Evolutionary conservation across 2,329 filamentous ascomycete species (phyloP), one percentile per base, ranked within the genome.

Genomic region (Penicillium sp.): DNA sequence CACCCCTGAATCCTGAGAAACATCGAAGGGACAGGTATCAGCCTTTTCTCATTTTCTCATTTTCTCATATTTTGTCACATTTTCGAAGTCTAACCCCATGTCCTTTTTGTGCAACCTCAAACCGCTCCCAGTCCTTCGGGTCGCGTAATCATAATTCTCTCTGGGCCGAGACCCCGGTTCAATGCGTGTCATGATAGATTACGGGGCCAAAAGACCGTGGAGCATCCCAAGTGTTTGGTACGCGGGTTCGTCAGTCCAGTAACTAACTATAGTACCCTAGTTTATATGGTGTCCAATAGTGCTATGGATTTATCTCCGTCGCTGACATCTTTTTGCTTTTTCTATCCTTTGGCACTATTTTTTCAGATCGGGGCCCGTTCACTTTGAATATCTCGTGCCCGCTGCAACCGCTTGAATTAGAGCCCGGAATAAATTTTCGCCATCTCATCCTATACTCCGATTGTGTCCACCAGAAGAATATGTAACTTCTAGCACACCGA

Each of bases 121-220:
- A 52, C 52, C 41, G 41, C 46, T 47, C 39, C 46, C 46, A 52
- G 20, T 6, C 18, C 35, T 31, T 39, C 40, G 50, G 55, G 47
- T 48, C 35, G 4, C 14, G 39, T 18, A 28, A 40, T 38, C 8
- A 18, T 22, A 42, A 29, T 47, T 32, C 23, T 16, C 18, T 40
- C 28, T 29, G 16, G 24, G 29, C 37, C 16, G 20, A 28, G 31
- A 28, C 26, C 37, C 44, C 48, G 42, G 50, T 39, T 47, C 39
- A 23, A 58, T 58, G 56, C 56, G 56, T 49, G 54, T 54, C 55
- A 58, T 34, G 26, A 11, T 10, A 34, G 14, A 34, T 34, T 54
- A 29, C 44, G 44, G 44, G 20, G 39, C 32, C 24, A 26, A 26
- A 51, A 45, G 31, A n/a, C 16, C 23, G 35, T 20, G 23, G 16